A percentile compares a stretch with the other conserved stretches of the same genome.
These are phyloP conservation scores for Xylariaceae sp. DNA, from an alignment of 2,329 filamentous ascomycete genomes.

Conservation along the genomic window DNA sequence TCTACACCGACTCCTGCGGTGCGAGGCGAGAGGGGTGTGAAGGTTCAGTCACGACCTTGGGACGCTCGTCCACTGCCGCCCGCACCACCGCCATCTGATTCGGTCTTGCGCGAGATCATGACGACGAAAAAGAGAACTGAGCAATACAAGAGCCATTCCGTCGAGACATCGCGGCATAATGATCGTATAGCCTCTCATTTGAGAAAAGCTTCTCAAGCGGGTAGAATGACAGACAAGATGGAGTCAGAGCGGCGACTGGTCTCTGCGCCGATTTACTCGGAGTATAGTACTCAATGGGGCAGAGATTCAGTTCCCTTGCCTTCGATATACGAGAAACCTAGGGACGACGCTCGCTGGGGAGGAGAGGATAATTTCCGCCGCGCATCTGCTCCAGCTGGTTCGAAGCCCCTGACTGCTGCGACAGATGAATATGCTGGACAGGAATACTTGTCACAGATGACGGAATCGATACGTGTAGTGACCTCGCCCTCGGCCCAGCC, in stretches of 20 bases:
- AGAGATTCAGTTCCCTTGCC: constrained; percentile 38
- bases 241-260: constrained; percentile 41
- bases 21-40: constrained; percentile 2
- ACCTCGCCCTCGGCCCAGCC: constrained; percentile 37
- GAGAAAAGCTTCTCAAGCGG: constrained; percentile 7
- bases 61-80: constrained; percentile 49
- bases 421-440: constrained; percentile 33
- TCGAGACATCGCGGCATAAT: constrained; percentile 10
- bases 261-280: constrained; percentile 47
- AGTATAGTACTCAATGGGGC: constrained; percentile 32
- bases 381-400: constrained; percentile 39
- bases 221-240: constrained; percentile 9
- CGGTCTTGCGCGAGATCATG: constrained; percentile 19
- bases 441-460: constrained; percentile 41
- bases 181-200: constrained; percentile 13
- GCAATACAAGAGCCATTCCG: not conserved
- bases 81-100: constrained; percentile 34
- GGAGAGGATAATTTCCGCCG: constrained; percentile 35
- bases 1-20: constrained; percentile 11
- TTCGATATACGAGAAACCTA: constrained; percentile 40
- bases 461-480: constrained; percentile 54
- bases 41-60: constrained; percentile 29
- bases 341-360: constrained; percentile 18
- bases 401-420: constrained; percentile 6
- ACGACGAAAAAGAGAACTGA: constrained; percentile 16